Evolutionary conservation across 768 basidiomycete species (phyloP).

Genomic region (Porpolomopsis calyptriformis): DNA sequence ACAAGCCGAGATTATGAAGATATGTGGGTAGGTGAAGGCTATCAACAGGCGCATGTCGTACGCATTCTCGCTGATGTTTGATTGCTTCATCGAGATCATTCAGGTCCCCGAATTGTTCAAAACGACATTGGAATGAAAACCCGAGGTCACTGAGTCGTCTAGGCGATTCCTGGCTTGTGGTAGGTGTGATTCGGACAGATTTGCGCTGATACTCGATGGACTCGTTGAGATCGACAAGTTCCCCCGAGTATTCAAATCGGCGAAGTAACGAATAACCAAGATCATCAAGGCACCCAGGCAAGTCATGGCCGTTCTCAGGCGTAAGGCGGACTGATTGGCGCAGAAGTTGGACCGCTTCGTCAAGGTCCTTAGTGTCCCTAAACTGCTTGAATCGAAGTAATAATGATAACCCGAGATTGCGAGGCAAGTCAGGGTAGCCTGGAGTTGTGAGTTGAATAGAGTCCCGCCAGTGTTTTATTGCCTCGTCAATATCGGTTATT

Average conservation of each 20-base stretch:
- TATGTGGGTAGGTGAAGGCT: conserved; percentile 9
- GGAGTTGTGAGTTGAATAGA: neutral
- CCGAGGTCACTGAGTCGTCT: neutral
- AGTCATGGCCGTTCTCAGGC: neutral
- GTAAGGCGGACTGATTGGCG: neutral
- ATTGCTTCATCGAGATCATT: conserved; percentile 16
- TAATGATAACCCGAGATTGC: neutral
- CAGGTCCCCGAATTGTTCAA: conserved; percentile 12
- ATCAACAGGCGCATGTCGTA: conserved; percentile 12
- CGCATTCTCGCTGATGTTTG: conserved; percentile 6
- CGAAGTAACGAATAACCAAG: neutral
- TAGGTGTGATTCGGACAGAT: neutral
- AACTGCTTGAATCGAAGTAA: neutral
- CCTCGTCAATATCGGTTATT: neutral
- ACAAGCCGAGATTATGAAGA: conserved; percentile 8
- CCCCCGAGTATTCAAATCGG: neutral
- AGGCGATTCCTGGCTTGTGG: neutral
- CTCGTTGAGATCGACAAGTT: neutral
- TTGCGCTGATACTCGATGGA: neutral
- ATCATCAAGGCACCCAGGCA: neutral
- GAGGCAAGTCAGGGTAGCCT: neutral
- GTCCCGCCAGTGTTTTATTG: neutral
- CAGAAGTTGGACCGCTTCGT: neutral
- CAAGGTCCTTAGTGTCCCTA: neutral
- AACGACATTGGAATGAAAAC: conserved; percentile 9